Percentiles rank a stretch among this genome's conserved stretches.
These are phyloP conservation scores for Micractinium sp. DNA, from an alignment of 139 green algal species.

Conservation along the genomic window DNA sequence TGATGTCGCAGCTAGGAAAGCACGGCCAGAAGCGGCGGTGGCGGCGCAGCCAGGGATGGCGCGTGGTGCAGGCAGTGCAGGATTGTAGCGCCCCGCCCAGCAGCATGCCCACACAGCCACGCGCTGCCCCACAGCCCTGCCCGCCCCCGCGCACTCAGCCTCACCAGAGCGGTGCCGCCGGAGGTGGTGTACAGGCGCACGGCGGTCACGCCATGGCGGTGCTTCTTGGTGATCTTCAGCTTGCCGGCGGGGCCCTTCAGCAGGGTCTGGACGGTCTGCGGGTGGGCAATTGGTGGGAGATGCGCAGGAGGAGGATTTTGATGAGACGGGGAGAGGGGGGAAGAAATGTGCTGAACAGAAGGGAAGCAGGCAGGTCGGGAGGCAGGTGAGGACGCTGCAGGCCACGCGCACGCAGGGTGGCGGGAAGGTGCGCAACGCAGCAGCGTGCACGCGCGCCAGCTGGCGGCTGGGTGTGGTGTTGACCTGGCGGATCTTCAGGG, in stretches of 20 bases:
- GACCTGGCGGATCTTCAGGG: background rate
- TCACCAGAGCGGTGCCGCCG: background rate
- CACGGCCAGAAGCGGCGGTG: no score
- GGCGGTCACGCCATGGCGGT: background rate
- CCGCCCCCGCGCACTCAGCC: background rate
- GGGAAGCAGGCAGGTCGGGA: background rate
- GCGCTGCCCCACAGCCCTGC: background rate
- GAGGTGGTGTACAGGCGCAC: conserved; percentile 1
- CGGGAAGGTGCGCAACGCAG: background rate
- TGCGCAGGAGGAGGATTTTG: background rate
- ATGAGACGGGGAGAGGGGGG: no score
- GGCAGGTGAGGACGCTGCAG: background rate
- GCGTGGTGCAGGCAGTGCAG: background rate
- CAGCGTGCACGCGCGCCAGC: background rate
- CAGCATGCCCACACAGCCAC: background rate
- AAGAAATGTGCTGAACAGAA: no score
- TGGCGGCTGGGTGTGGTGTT: background rate
- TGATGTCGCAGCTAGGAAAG: no score
- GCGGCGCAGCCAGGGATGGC: no score
- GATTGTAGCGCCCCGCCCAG: background rate
- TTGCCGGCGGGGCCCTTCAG: background rate
- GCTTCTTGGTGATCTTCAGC: background rate
- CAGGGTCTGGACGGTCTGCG: conserved; percentile 5
- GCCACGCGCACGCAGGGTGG: background rate
- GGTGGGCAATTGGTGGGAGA: background rate